Base-by-base conservation (phyloP, 2,329 filamentous ascomycete species). In the Coniochaeta ligniaria region DNA sequence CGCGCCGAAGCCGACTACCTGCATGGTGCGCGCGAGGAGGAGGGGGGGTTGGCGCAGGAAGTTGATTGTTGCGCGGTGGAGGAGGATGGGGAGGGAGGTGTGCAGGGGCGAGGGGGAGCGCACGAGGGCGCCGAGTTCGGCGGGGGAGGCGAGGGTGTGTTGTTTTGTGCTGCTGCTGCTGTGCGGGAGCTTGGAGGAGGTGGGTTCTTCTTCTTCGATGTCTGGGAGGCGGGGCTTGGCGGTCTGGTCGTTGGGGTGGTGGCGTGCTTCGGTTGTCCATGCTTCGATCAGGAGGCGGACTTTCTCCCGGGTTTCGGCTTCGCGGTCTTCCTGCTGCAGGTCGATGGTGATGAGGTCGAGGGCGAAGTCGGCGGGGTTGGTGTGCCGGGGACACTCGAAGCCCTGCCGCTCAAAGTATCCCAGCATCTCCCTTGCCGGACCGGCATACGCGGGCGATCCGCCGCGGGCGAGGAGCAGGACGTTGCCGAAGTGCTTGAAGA, bases 281-380 rank as follows among this genome's bases (percentile, higher is more conserved):
- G 76, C 76, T 1, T 81, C 75, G 31, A 91, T 85, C 2, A 92
- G 75, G 4, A 71, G 76, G 45, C 79, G 78, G 0, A 92, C 89
- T 58, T 84, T 84, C 35, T 80, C 78, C 12, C 88, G 80, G 58
- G 83, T 90, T 50, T 83, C 79, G 1, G 78, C 78, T 69, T 92
- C 89, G 22, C 82, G 78, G 1, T 79, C 74, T 35, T 82, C 84
- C 45, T 88, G 81, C 63, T 91, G 89, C 0, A 92, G 75, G 66
- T 92, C 88, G 26, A 92, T 83, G 0, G 89, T 92, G 58, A 93
- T 90, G 57, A 92, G 78, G 66, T 93, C 89, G 8, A 92, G 78
- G 0, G 87, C 88, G 70, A 91, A 92, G 69, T 93, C 90, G 0
- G 90, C 89, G 0, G 90, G 89, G 63, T 92, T 93, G 0, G 87